These are phyloP conservation scores for Globisporangium canariense DNA, from an alignment of 352 stramenopile genomes.

Conservation along the genomic window DNA sequence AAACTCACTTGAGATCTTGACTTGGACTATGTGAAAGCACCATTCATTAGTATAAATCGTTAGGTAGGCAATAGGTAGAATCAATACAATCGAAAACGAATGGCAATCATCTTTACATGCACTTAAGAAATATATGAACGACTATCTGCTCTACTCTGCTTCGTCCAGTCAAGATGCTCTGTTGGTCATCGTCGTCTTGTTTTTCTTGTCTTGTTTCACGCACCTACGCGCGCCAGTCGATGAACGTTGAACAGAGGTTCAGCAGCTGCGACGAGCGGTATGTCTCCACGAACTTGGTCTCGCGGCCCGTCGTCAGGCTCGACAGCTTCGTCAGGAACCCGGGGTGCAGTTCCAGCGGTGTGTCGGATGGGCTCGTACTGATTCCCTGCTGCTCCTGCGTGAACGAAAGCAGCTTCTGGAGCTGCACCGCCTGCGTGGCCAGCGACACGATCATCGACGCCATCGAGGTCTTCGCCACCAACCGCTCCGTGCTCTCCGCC, in stretches of 20 bases:
- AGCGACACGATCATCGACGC: conserved; percentile 64
- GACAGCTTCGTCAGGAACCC: conserved; percentile 42
- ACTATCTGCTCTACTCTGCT: neutral
- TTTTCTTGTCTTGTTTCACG: neutral
- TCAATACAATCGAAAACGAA: conserved; percentile 6
- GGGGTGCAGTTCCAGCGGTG: conserved; percentile 40
- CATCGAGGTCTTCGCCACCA: conserved; percentile 48
- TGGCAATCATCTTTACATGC: neutral
- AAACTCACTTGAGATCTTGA: neutral
- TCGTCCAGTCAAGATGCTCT: neutral
- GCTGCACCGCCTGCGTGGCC: conserved; percentile 45
- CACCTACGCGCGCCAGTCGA: conserved; percentile 51
- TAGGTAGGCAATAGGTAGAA: conserved; percentile 3
- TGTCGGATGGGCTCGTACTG: conserved; percentile 17
- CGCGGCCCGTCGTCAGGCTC: conserved; percentile 36
- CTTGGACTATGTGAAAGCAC: neutral
- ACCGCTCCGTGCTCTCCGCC: conserved; percentile 20
- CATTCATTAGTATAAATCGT: conserved; percentile 6
- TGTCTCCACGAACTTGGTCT: conserved; percentile 55
- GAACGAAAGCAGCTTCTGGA: conserved; percentile 48
- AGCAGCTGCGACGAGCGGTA: conserved; percentile 53
- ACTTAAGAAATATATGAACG: conserved; percentile 6
- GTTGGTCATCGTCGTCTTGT: neutral
- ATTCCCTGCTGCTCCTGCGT: conserved; percentile 37
- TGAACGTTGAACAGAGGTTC: conserved; percentile 54